Percentiles rank a stretch among this genome's conserved stretches.
Evolutionary conservation across 768 basidiomycete genomes (phyloP).

Genomic region (Lyophyllum atratum): DNA sequence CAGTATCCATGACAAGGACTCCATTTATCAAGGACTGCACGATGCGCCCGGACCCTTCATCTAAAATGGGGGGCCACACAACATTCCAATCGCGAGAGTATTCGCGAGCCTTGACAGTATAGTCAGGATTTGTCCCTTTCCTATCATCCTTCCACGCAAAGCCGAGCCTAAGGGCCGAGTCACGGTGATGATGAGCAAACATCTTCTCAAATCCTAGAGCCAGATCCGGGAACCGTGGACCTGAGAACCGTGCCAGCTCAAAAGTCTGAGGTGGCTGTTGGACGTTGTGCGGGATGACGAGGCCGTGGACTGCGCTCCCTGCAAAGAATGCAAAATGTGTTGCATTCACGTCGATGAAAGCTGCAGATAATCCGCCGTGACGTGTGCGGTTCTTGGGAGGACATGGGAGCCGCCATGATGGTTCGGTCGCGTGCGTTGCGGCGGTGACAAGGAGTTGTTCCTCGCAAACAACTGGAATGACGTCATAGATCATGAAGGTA

Average conservation of each 20-base stretch:
- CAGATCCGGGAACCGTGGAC: background rate
- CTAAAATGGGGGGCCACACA: slow-evolving; percentile 9
- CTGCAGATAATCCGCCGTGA: background rate
- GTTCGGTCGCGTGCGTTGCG: background rate
- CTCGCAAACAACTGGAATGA: background rate
- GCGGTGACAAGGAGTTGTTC: background rate
- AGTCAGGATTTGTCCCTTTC: background rate
- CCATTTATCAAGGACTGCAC: slow-evolving; percentile 4
- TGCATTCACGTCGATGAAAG: background rate
- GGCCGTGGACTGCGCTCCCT: background rate
- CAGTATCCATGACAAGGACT: slow-evolving; percentile 4
- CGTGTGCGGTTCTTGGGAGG: background rate
- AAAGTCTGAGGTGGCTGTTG: background rate
- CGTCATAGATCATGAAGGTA: background rate
- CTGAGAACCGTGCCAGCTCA: background rate
- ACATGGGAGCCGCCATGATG: background rate
- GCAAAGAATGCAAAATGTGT: background rate
- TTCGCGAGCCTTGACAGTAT: background rate
- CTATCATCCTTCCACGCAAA: background rate
- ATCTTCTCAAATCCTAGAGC: background rate
- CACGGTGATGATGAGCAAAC: background rate
- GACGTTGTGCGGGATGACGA: background rate
- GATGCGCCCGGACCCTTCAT: slow-evolving; percentile 6
- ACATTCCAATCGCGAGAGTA: slow-evolving; percentile 9
- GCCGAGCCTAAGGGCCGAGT: background rate